phyloP scores from a whole-genome alignment of 345 rosid genomes.

The Pistacia vera region DNA sequence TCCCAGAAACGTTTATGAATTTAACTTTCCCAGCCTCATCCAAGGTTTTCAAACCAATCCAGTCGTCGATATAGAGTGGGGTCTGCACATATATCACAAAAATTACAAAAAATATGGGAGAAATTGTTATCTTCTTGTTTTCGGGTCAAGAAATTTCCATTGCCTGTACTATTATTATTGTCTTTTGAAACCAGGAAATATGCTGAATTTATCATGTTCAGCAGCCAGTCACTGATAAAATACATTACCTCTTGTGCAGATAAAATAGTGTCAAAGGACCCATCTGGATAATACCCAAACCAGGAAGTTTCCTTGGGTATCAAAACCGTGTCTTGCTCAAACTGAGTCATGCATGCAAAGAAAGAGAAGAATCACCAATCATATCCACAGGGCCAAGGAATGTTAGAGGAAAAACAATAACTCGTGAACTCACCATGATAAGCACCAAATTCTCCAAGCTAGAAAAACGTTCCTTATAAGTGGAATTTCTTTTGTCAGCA shows the following conservation, averaged over 20 bases:
- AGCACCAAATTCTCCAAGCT: slow-evolving; percentile 74
- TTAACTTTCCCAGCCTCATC: slow-evolving; percentile 76
- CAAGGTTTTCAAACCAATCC: slow-evolving; percentile 72
- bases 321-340: slow-evolving; percentile 75
- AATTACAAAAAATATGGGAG: neutral
- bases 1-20: slow-evolving; percentile 58
- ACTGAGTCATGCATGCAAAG: slow-evolving; percentile 41
- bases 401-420: neutral
- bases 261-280: slow-evolving; percentile 54
- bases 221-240: neutral
- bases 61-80: slow-evolving; percentile 56
- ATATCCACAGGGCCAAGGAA: neutral
- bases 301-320: slow-evolving; percentile 83
- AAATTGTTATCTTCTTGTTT: too few species aligned
- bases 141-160: too few species aligned
- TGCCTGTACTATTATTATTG: neutral
- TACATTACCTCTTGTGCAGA: slow-evolving; percentile 60
- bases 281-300: slow-evolving; percentile 86
- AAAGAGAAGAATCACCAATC: slow-evolving; percentile 2
- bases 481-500: slow-evolving; percentile 45
- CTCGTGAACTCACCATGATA: slow-evolving; percentile 55
- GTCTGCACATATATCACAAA: slow-evolving; percentile 43
- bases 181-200: neutral
- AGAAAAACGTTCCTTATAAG: slow-evolving; percentile 67
- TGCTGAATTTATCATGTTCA: neutral